These are phyloP conservation scores for Alternaria postmessia DNA, from an alignment of 2,329 filamentous ascomycete species.

Conservation along the genomic window DNA sequence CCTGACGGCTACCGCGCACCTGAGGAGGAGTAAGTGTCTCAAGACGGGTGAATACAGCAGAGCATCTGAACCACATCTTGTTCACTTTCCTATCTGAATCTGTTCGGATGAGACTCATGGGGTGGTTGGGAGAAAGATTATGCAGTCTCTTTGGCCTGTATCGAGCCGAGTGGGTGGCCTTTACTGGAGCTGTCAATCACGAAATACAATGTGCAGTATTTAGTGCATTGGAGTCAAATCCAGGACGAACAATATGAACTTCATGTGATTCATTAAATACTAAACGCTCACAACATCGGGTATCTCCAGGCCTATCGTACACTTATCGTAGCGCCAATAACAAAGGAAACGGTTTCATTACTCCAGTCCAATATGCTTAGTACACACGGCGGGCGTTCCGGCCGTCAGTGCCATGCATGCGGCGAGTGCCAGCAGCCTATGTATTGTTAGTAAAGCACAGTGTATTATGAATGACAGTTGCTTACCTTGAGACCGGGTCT, in stretches of 20 bases:
- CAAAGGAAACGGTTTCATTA: conserved; percentile 1
- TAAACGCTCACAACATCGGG: conserved; percentile 23
- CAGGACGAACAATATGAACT: not conserved
- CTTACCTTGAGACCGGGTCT: conserved; percentile 74
- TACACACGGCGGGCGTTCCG: conserved; percentile 57
- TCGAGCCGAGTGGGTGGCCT: not conserved
- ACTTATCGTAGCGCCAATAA: conserved; percentile 9
- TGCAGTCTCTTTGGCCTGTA: not conserved
- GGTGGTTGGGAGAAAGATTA: not conserved
- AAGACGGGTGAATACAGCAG: not conserved
- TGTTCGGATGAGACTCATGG: not conserved
- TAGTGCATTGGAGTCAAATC: not conserved
- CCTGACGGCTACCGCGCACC: conserved; percentile 11
- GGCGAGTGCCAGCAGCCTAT: conserved; percentile 74
- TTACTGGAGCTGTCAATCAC: not conserved
- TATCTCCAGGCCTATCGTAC: conserved; percentile 28
- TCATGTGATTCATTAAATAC: conserved; percentile 9
- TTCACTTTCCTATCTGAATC: not conserved
- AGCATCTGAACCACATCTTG: not conserved
- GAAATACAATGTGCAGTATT: not conserved
- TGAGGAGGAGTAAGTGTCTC: not conserved
- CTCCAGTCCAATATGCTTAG: conserved; percentile 13
- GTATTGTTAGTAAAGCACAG: conserved; percentile 8
- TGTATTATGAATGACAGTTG: not conserved
- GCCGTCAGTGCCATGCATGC: conserved; percentile 79